A percentile compares a stretch with the other conserved stretches of the same genome.
Evolutionary conservation across 139 green algal genomes (phyloP).

Genomic region (Chlamydomonas sp.): DNA sequence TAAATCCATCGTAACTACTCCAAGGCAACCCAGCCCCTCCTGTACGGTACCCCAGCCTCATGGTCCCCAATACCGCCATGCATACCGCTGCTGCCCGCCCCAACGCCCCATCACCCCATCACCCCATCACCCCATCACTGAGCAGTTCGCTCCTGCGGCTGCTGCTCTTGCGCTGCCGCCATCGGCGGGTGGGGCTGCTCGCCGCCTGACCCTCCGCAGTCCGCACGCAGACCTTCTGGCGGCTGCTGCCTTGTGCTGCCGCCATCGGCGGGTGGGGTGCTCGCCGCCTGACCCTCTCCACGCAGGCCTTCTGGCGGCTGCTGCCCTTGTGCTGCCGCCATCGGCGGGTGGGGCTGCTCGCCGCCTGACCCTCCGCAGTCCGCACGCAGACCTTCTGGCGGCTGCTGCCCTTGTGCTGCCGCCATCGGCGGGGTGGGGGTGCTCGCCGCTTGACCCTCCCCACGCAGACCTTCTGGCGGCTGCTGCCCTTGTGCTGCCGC

Average conservation of each 20-base stretch:
- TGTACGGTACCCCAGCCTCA: no score
- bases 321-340: not conserved
- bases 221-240: not conserved
- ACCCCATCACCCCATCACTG: not conserved
- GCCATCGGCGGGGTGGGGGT: no score
- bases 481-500: not conserved
- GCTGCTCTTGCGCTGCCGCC: not conserved
- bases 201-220: no score
- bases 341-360: not conserved
- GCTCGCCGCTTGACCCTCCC: not conserved
- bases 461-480: not conserved
- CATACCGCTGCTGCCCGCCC: no score
- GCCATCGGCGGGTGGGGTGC: no score
- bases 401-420: not conserved
- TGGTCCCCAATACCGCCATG: no score
- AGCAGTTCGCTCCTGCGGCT: not conserved
- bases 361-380: no score
- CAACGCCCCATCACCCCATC: no score
- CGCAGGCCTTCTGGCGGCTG: not conserved
- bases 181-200: not conserved
- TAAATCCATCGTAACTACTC: no score
- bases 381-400: not conserved
- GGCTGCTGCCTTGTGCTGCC: not conserved
- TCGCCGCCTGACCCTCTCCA: not conserved
- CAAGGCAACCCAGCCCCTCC: no score